These are phyloP conservation scores for Ilex paraguariensis DNA, from an alignment of 305 asterid genomes.

Conservation along the genomic window DNA sequence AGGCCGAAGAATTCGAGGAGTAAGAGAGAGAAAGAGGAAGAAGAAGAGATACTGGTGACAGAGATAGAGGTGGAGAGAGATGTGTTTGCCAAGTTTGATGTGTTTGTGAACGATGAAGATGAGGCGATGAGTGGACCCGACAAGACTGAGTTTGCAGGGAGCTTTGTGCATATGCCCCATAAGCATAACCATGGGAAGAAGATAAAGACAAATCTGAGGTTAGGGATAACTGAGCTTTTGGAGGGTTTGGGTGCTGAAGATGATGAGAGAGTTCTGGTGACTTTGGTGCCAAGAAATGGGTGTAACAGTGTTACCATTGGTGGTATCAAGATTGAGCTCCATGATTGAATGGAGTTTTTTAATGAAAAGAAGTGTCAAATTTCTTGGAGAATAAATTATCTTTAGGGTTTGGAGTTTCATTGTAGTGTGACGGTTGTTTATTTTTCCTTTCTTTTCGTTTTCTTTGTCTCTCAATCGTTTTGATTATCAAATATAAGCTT, in stretches of 20 bases:
- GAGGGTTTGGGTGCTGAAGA: constrained; percentile 43
- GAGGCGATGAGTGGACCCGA: constrained; percentile 28
- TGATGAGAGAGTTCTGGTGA: constrained; percentile 40
- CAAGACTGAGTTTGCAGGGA: constrained; percentile 46
- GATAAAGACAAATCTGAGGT: constrained; percentile 12
- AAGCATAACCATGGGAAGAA: constrained; percentile 13
- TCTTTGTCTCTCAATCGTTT: too few relatives aligned
- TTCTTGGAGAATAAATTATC: too few relatives aligned
- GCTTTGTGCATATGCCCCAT: constrained; percentile 52
- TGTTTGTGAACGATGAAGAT: constrained; percentile 50
- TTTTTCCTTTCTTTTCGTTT: too few relatives aligned
- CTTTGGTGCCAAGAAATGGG: constrained; percentile 50
- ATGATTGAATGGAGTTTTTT: constrained; percentile 19
- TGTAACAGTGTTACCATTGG: constrained; percentile 39
- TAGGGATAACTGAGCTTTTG: constrained; percentile 35
- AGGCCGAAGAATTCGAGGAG: constrained; percentile 32
- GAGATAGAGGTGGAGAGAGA: constrained; percentile 27
- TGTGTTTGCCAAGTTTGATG: constrained; percentile 39
- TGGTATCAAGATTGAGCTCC: constrained; percentile 59
- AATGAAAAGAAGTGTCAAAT: too few relatives aligned
- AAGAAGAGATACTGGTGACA: constrained; percentile 30
- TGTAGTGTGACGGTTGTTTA: too few relatives aligned
- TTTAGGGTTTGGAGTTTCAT: too few relatives aligned
- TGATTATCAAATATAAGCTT: too few relatives aligned
- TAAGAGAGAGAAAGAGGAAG: constrained; percentile 36